Evolutionary conservation across 768 basidiomycete genomes (phyloP), one percentile per base, ranked within the genome.

Genomic region (Lentinula detonsa): DNA sequence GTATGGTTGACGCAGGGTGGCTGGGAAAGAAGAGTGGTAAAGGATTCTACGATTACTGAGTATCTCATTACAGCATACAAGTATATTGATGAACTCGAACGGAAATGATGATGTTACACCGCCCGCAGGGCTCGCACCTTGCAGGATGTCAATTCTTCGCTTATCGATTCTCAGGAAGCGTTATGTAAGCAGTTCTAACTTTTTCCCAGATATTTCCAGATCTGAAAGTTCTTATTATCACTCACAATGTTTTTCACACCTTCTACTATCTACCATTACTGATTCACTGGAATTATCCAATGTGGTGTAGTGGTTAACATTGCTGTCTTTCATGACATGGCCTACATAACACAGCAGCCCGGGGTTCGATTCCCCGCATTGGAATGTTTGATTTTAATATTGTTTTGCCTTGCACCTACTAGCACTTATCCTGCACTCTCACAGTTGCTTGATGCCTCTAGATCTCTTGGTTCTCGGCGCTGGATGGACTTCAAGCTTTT

Each of bases 1-100:
- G 93, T 39, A 98, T 98, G 96, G 96, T 98, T 4, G 93, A 96
- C 69, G 96, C 96, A 18, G 87, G 90, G 54, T 98, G 92, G 91
- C 81, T 90, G 56, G 96, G 96, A 10, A 88, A 81, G 79, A 96
- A 96, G 80, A 92, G 84, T 61, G 94, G 95, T 4, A 93, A 90
- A 72, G 95, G 95, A 16, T 98, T 98, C 73, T 98, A 97, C 68
- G 93, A 95, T 64, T 97, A 97, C 68, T 63, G 23, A 55, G 23
- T 33, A 48, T 13, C 39, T 7, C 39, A 15, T 4, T 11, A 40
- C 39, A 28, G 28, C 28, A 28, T 28, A 28, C 28, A 28, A 28
- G 28, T 28, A 28, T 28, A 28, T 28, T 3, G 28, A 28, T 28
- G 28, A 28, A 28, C 28, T 28, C 28, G 28, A 28, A 28, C 28